phyloP scores from a whole-genome alignment of 2,329 filamentous ascomycete species.

The Drechslera avenae region DNA sequence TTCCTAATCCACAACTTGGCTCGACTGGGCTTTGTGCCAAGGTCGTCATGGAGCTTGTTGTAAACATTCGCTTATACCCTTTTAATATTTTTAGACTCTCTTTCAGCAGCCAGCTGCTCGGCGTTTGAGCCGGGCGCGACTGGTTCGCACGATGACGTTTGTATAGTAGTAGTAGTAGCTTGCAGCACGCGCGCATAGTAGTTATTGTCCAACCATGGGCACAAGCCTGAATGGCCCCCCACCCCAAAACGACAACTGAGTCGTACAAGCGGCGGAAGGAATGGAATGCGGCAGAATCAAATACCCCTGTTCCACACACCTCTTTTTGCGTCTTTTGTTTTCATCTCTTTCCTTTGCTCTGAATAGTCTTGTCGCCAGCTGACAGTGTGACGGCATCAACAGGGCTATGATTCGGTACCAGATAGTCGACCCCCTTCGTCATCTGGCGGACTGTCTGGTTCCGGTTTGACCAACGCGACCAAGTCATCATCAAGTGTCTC shows the following conservation, averaged over 20 bases:
- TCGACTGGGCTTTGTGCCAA: slow-evolving; percentile 23
- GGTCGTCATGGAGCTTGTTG: slow-evolving; percentile 29
- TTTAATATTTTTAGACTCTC: slow-evolving; percentile 49
- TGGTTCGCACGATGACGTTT: slow-evolving; percentile 40
- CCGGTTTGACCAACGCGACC: slow-evolving; percentile 6
- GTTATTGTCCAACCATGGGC: neutral
- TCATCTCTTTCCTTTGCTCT: neutral
- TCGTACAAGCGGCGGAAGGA: slow-evolving; percentile 24
- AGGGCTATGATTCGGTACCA: slow-evolving; percentile 6
- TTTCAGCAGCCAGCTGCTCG: slow-evolving; percentile 30
- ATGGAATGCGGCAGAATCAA: slow-evolving; percentile 29
- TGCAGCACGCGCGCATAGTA: slow-evolving; percentile 16
- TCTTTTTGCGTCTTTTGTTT: slow-evolving; percentile 1
- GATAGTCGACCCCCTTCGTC: slow-evolving; percentile 9
- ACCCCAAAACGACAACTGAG: slow-evolving; percentile 20
- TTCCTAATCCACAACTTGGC: slow-evolving; percentile 21
- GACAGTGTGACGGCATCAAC: slow-evolving; percentile 17
- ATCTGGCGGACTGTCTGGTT: slow-evolving; percentile 7
- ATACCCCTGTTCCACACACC: slow-evolving; percentile 23
- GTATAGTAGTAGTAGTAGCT: slow-evolving; percentile 45
- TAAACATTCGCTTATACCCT: slow-evolving; percentile 44
- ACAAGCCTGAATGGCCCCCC: slow-evolving; percentile 13
- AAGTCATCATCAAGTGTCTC: slow-evolving; percentile 11
- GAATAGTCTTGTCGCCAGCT: neutral
- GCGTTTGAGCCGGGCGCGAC: slow-evolving; percentile 9